These are phyloP conservation scores for Moesziomyces sp. DNA, from an alignment of 1,284 basidiomycete species.

Conservation along the genomic window DNA sequence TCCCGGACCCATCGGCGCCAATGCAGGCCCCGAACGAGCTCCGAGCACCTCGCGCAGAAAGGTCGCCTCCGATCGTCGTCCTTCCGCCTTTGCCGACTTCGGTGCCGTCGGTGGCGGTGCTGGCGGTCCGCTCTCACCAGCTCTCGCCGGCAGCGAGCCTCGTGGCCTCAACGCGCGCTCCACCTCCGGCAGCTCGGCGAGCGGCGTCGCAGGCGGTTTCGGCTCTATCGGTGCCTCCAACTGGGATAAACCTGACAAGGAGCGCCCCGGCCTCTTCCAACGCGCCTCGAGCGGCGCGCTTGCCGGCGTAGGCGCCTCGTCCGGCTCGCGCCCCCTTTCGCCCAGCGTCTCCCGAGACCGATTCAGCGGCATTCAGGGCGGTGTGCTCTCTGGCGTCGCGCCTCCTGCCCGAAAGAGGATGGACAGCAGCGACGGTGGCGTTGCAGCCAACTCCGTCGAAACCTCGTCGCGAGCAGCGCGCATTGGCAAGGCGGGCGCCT, in stretches of 20 bases:
- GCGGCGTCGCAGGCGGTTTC: conserved; percentile 12
- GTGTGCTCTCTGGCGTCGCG: conserved; percentile 55
- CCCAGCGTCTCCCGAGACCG: conserved; percentile 52
- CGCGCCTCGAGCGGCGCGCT: conserved; percentile 44
- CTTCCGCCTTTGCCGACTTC: conserved; percentile 32
- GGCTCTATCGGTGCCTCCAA: conserved; percentile 28
- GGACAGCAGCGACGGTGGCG: conserved; percentile 48
- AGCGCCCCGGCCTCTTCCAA: conserved; percentile 56
- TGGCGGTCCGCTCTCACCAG: conserved; percentile 33
- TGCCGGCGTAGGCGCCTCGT: conserved; percentile 23
- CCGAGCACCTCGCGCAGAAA: conserved; percentile 44
- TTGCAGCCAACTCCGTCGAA: conserved; percentile 3
- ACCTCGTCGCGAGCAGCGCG: conserved; percentile 15
- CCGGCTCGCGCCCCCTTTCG: conserved; percentile 37
- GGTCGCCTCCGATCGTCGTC: conserved; percentile 31
- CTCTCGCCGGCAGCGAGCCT: conserved; percentile 33
- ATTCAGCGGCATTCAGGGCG: conserved; percentile 58
- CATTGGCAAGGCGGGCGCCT: conserved; percentile 9
- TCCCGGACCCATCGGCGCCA: conserved; percentile 6
- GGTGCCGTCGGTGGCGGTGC: conserved; percentile 23
- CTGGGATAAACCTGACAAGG: conserved; percentile 45
- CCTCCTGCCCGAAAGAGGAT: conserved; percentile 53
- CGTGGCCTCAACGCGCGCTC: conserved; percentile 54
- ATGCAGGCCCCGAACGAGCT: conserved; percentile 24
- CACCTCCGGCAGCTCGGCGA: conserved; percentile 31